Base-by-base conservation (phyloP, 257 asterid genomes). In the Linaria vulgaris region DNA sequence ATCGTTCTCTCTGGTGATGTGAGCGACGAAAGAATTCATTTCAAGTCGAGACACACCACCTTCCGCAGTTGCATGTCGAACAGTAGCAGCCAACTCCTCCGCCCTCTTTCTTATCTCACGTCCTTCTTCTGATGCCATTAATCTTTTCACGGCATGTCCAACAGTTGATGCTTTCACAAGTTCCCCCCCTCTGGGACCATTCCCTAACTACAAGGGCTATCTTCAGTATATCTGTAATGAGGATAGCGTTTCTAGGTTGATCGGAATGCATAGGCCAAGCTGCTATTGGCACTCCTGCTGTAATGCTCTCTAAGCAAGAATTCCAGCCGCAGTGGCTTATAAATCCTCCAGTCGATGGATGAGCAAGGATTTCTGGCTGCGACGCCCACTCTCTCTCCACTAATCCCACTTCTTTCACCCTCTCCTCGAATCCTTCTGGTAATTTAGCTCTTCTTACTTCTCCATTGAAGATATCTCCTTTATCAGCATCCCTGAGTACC, bases 281-380 rank as follows among this genome's bases (percentile, higher is more conserved):
- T 0, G 77, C 83, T 0, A 85, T 67, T 0, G 86, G 75, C 23
- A 82, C 82, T 12, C 89, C 94, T 54, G 59, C 50, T 16, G 76
- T 43, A 9, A 84, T 75, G 43, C 88, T 79, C 62, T 84, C 91
- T 9, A 75, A 69, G 67, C 85, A 70, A 0, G 92, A 85, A 44
- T 85, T 85, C 86, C 88, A 82, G 2, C 86, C 88, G 3, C 92
- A 82, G 11, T 78, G 88, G 55, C 85, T 82, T 74, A 79, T 61
- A 31, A 82, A 85, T 21, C 82, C 88, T 0, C 81, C 88, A 0
- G 73, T 74, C 0, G 91, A 64, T 0, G 54, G 43, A 57, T 82
- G 87, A 1, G 75, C 76, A 7, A 80, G 61, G 17, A 85, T 78
- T 24, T 82, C 83, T 58, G 73, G n/a, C 59, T 82, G 89, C 0